Evolutionary conservation across 2,329 filamentous ascomycete species (phyloP).

Genomic region (Calonectria pseudoreteaudii): DNA sequence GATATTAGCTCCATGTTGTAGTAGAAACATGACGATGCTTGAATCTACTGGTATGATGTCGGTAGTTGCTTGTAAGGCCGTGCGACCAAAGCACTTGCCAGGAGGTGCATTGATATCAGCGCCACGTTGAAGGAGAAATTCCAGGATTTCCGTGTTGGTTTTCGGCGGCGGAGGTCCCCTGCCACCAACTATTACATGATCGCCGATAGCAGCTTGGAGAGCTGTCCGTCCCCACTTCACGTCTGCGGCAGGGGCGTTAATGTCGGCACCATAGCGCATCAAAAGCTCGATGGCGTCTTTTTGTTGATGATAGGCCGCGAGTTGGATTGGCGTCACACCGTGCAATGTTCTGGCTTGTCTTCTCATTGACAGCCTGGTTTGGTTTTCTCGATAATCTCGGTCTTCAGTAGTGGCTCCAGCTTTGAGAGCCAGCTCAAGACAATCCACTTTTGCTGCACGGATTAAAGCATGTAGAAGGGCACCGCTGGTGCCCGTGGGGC

Average conservation of each 20-base stretch:
- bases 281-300: background rate
- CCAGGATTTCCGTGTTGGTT: background rate
- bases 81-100: background rate
- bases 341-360: background rate
- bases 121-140: background rate
- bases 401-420: background rate
- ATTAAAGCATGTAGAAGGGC: background rate
- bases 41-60: background rate
- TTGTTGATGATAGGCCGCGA: background rate
- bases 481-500: background rate
- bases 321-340: background rate
- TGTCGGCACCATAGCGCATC: background rate
- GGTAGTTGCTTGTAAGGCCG: constrained; percentile 11
- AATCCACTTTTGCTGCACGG: background rate
- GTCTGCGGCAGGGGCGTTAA: constrained; percentile 12
- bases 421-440: background rate
- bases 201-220: background rate
- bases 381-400: background rate
- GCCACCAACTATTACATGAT: background rate
- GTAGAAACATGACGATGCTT: background rate
- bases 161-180: background rate
- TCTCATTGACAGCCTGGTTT: background rate
- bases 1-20: background rate
- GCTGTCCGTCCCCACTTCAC: background rate
- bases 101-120: constrained; percentile 13